Base-by-base conservation (phyloP, 2,329 filamentous ascomycete genomes). In the Trichoderma asperellum region DNA sequence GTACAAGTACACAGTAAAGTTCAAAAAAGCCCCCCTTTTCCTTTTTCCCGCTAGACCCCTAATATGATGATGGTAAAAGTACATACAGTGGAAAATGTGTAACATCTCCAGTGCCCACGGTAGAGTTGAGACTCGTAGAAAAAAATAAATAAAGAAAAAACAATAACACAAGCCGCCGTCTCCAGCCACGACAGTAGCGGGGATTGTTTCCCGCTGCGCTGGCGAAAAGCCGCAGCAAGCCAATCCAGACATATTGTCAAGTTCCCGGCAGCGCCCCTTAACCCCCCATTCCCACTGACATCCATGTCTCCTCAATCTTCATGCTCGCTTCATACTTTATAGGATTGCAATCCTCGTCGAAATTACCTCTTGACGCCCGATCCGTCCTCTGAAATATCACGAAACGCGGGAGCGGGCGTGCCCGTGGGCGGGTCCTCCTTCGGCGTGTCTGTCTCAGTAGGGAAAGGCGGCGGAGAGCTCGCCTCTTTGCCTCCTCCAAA, bases 401-500 rank as follows among this genome's bases (percentile, higher is more conserved):
- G 74, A 71, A 81, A 83, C 8, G 81, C 80, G 34, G 82, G 80
- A 57, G 80, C 75, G 3, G 81, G 81, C 16, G 80, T 75, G 2
- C 81, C 80, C 14, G 80, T 69, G 47, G 80, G 78, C 5, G 79
- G 76, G 16, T 79, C 78, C 66, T 77, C 77, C 40, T 35, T 67
- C 14, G 79, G 77, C 29, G 75, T 77, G 70, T 84, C 82, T 29
- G 83, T 81, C 73, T 81, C 82, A 52, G 79, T 77, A 27, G 83
- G 83, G 70, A 85, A 84, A 49, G 87, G 87, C 37, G 88, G 85
- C 67, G 90, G 88, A 18, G 88, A 83, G 74, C 86, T 87, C 76
- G 85, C 72, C 71, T 87, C 76, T 74, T 86, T 85, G 60, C 82
- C 83, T 70, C 86, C 87, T 74, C 90, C 87, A 80, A 99, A 99